phyloP scores from a whole-genome alignment of 2,329 filamentous ascomycete genomes.

The Botrytis aclada region DNA sequence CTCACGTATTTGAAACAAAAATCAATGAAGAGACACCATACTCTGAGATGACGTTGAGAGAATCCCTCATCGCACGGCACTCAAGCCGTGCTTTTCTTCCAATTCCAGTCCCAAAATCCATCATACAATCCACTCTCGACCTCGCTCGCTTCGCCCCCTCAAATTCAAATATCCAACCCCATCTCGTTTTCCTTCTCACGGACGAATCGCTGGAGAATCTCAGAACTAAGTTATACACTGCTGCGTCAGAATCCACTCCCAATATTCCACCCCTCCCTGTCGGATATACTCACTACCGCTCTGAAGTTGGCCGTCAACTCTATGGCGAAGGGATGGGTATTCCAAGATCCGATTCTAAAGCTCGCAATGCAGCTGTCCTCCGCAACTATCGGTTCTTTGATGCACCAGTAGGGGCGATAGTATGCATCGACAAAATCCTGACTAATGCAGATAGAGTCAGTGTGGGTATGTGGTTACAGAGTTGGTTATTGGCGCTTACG shows the following conservation, averaged over 20 bases:
- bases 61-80: slow-evolving; percentile 9
- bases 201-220: slow-evolving; percentile 1
- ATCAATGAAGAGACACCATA: neutral
- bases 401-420: neutral
- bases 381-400: slow-evolving; percentile 10
- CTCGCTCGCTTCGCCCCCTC: slow-evolving; percentile 16
- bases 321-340: slow-evolving; percentile 10
- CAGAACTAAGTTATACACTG: neutral
- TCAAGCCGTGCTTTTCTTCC: slow-evolving; percentile 10
- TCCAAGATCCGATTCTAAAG: neutral
- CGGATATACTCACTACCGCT: slow-evolving; percentile 11
- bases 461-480: slow-evolving; percentile 15
- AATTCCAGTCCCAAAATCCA: slow-evolving; percentile 7
- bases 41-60: slow-evolving; percentile 3
- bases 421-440: slow-evolving; percentile 9
- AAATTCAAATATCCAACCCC: slow-evolving; percentile 17
- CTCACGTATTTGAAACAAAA: neutral
- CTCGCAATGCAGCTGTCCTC: slow-evolving; percentile 7
- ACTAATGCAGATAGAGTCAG: slow-evolving; percentile 1
- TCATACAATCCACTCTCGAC: slow-evolving; percentile 12
- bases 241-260: neutral
- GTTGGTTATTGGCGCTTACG: slow-evolving; percentile 14
- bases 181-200: slow-evolving; percentile 2
- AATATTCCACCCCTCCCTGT: neutral
- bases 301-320: slow-evolving; percentile 4